Base-by-base conservation (phyloP, 768 basidiomycete genomes). In the Suillus subaureus region DNA sequence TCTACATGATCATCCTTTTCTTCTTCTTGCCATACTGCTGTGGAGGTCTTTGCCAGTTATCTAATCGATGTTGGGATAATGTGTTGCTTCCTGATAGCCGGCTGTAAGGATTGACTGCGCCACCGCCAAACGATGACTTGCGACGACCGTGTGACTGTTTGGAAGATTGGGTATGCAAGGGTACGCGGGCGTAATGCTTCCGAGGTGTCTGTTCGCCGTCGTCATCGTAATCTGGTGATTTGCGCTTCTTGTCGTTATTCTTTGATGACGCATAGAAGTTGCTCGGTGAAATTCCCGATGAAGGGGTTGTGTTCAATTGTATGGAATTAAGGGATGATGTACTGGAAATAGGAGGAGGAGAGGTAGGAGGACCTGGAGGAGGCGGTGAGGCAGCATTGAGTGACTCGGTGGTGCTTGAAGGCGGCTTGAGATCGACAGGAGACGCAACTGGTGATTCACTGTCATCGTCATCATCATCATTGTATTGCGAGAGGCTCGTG, bases 381-480 rank as follows among this genome's bases (percentile, higher is more conserved):
- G 76, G 72, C 28, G 75, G 73, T 8, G 79, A 74, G 4, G 77
- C 71, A 28, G 78, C 68, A 51, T 73, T 72, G 42, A n/a, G 62
- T 31, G 76, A 71, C 45, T 71, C 73, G 28, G 40, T 42, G 39
- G 65, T 43, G 68, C 66, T 69, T 18, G 72, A 69, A 28, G 62
- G 62, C 12, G 57, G 55, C 61, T 75, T 72, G 28, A 72, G 61
- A 6, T 69, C 71, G 62, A 47, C 42, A 26, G 64, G 62, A 52
- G 57, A 68, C n/a, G 61, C 68, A 69, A 61, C 58, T 60, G 43
- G 58, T 54, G 57, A 76, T 75, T 45, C 72, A 66, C 31, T 72
- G 45, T 76, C 78, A 12, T 76, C 74, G 57, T 77, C 73, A 18
- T 79, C 79, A 37, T 82, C 82, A n/a, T 83, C 80, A 23, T 70